Evolutionary conservation across 768 basidiomycete genomes (phyloP), one percentile per base, ranked within the genome.

Genomic region (Strobilomyces confusus): DNA sequence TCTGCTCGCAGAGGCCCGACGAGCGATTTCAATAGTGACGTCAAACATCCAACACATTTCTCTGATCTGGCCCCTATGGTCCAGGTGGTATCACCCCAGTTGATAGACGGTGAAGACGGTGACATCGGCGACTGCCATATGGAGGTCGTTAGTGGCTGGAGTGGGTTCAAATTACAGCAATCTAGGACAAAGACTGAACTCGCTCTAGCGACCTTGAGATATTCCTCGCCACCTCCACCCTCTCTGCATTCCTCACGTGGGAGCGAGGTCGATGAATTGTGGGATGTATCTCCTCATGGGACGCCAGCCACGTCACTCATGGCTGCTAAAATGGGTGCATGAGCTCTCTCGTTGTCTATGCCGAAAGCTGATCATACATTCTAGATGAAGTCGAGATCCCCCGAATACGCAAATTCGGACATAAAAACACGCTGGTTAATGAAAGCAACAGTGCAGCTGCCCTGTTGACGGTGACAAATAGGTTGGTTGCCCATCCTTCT

Each of bases 91-190:
- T 63, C 63, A 33, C 56, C 54, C 12, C 58, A 65, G 42, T 52
- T 70, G 42, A 60, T 66, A 43, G 69, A 74, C 38, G 71, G 77
- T 44, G 69, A 74, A 33, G 77, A 79, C 22, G 67, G 67, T 4
- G 77, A 81, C 44, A 55, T 80, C 7, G 69, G 75, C n/a, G 63
- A 61, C 32, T 74, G 76, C 46, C 79, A 81, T 63, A 77, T 89
- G 74, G 69, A 76, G 9, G 60, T 86, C 32, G 77, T 87, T 1
- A 75, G 81, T 65, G 87, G 85, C 26, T 85, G 85, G 84, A 65
- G 87, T 87, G 61, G 41, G 79, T 76, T 40, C 44, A 55, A 33
- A 48, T 54, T 15, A 17, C 43, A 34, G 44, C 53, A 5, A 26
- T 38, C 30, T 29, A 30, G 20, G 4, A 29, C 12, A 17, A 44